Evolutionary conservation across 768 basidiomycete species (phyloP).

Genomic region (Tylopilus felleus): DNA sequence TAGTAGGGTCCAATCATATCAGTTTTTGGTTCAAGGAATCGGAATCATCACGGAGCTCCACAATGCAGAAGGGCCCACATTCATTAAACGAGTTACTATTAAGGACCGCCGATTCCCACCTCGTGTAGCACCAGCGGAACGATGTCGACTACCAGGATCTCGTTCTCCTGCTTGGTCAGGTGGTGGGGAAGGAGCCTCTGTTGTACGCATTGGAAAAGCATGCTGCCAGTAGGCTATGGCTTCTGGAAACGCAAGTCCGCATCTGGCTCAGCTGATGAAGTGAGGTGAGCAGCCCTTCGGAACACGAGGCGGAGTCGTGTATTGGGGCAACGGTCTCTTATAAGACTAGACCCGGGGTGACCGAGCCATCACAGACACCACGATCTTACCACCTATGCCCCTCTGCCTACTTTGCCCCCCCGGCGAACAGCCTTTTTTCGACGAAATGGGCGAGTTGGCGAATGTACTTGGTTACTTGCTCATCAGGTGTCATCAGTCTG

Average conservation of each 20-base stretch:
- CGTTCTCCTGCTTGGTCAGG: not conserved
- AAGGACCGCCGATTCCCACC: constrained; percentile 24
- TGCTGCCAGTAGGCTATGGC: constrained; percentile 21
- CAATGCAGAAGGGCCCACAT: constrained; percentile 9
- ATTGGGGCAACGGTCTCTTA: constrained; percentile 31
- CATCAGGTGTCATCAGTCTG: not conserved
- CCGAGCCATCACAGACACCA: constrained; percentile 10
- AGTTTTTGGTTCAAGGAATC: not conserved
- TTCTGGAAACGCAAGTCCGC: constrained; percentile 20
- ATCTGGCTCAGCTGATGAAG: constrained; percentile 22
- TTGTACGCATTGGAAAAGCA: constrained; percentile 23
- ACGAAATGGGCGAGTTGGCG: constrained; percentile 15
- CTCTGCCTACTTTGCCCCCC: constrained; percentile 24
- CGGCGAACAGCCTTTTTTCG: constrained; percentile 23
- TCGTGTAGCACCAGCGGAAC: not conserved
- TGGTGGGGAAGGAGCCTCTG: constrained; percentile 9
- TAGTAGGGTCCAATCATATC: not conserved
- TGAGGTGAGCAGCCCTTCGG: constrained; percentile 26
- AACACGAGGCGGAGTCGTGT: constrained; percentile 34
- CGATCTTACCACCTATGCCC: constrained; percentile 23
- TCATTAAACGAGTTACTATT: constrained; percentile 18
- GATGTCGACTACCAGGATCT: not conserved
- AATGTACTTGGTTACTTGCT: constrained; percentile 9
- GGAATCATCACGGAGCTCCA: constrained; percentile 2
- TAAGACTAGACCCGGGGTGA: constrained; percentile 21